Evolutionary conservation across 148 eudicot genomes (phyloP), one percentile per base, ranked within the genome.

Genomic region (Camellia sinensis): DNA sequence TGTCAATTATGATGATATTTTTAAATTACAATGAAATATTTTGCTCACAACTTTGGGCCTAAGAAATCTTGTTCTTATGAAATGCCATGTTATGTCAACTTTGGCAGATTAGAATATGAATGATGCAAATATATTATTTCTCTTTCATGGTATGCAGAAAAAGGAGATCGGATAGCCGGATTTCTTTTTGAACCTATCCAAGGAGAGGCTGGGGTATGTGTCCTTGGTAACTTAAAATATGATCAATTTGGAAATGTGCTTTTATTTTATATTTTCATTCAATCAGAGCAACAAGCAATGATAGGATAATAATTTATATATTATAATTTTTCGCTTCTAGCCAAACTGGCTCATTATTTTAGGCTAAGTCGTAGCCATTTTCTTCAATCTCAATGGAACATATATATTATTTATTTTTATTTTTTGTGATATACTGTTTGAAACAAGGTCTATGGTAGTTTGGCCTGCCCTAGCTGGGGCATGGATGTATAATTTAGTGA

Each of bases 201-300:
- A 87, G 99, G 99, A 73, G 99, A 96, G 87, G 99, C 99, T 14
- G 99, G 99, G 97, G 99, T 96, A 96, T 67, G 91, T 82, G 62
- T 79, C 41, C 75, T 76, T 72, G 70, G 73, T 29, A 11, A n/a
- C n/a, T n/a, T n/a, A n/a, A n/a, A n/a, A n/a, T n/a, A n/a, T n/a
- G 68, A 37, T 22, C 52, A 46, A 45, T 62, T 6, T 56, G 62
- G 21, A 5, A 15, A 22, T 44, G 5, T 52, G 19, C 41, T 7
- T 61, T 60, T 80, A 17, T 40, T 22, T 71, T 67, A 44, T 79
- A 6, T 79, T 73, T 79, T 80, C 1, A 29, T 77, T 77, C 18
- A 75, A 3, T 76, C 50, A 13, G 46, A 7, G 17, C 17, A 72
- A 22, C 13, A 9, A 52, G 68, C 70, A 46, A 9, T 22, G 21